Base-by-base conservation (phyloP, 345 rosid species). In the Linum usitatissimum region DNA sequence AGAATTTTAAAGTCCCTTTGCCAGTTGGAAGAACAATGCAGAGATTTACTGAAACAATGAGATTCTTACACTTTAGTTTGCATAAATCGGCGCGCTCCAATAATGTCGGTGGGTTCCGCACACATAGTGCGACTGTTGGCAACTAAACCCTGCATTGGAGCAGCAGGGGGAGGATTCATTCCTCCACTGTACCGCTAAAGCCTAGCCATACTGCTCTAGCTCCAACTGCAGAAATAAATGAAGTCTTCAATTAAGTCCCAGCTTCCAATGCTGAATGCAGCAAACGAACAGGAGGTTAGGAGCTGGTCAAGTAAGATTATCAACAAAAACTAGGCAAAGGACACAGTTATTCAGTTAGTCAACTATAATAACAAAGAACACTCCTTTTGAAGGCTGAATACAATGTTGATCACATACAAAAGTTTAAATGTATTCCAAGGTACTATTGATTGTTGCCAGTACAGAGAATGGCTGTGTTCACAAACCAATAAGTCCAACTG, bases 61-160 rank as follows among this genome's bases (percentile, higher is more conserved):
- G 65, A 60, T 21, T 58, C 86, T 76, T 85, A 89, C 96, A 90
- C 85, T 76, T 69, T 78, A 0, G 70, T 80, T 45, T 63, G 80
- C 79, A 87, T 76, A 58, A 3, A 76, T 20, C 0, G 0, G n/a
- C 94, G 83, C 66, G n/a, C n/a, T n/a, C n/a, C n/a, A n/a, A n/a
- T n/a, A n/a, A n/a, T n/a, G n/a, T n/a, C n/a, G n/a, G n/a, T n/a
- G n/a, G n/a, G 72, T 77, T 65, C 69, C 72, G 12, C 65, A 60
- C 20, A 66, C 18, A 65, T 18, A 68, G 66, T 66, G 60, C 40
- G 70, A 62, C 75, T 65, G 56, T 67, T 63, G 61, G 73, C 60
- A 68, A 53, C 34, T 60, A 81, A 57, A 71, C 75, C 77, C 73
- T 85, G 91, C 86, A 85, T 61, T 74, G 81, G 87, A 56, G 81